Conservation (phyloP, 2,329 filamentous ascomycete genomes). For the Venturia carpophila region DNA sequence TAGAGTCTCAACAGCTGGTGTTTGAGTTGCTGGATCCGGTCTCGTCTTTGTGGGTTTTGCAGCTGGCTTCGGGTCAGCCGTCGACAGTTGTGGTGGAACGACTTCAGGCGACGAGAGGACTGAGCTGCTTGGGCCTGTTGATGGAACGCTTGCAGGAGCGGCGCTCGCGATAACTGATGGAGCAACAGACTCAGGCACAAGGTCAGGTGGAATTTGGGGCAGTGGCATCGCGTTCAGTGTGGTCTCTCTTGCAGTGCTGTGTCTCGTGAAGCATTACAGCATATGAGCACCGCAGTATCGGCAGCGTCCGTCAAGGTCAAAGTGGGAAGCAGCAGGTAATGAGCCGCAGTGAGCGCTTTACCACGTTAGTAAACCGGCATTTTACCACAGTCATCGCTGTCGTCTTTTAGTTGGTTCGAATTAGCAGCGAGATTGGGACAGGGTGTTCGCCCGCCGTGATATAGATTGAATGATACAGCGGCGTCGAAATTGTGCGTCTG, state of each 20-base stretch:
- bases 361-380: not conserved
- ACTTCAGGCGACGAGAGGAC: not conserved
- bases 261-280: not conserved
- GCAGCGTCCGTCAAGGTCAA: conserved; percentile 4
- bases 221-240: conserved; percentile 3
- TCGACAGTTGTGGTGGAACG: not conserved
- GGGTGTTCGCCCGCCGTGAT: conserved; percentile 2
- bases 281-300: not conserved
- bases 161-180: not conserved
- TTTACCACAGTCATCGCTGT: not conserved
- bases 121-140: not conserved
- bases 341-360: not conserved
- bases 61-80: not conserved
- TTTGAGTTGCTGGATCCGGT: not conserved
- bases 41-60: not conserved
- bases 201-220: not conserved
- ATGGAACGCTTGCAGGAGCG: not conserved
- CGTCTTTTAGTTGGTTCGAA: conserved; percentile 6
- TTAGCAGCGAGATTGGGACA: conserved; percentile 5
- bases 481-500: not conserved
- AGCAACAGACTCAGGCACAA: not conserved
- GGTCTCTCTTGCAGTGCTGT: not conserved
- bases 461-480: not conserved
- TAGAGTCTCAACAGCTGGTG: not conserved
- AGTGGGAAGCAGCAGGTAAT: conserved; percentile 6